These are phyloP conservation scores for Annulohypoxylon stygium DNA, from an alignment of 495 filamentous ascomycete genomes.

Conservation along the genomic window DNA sequence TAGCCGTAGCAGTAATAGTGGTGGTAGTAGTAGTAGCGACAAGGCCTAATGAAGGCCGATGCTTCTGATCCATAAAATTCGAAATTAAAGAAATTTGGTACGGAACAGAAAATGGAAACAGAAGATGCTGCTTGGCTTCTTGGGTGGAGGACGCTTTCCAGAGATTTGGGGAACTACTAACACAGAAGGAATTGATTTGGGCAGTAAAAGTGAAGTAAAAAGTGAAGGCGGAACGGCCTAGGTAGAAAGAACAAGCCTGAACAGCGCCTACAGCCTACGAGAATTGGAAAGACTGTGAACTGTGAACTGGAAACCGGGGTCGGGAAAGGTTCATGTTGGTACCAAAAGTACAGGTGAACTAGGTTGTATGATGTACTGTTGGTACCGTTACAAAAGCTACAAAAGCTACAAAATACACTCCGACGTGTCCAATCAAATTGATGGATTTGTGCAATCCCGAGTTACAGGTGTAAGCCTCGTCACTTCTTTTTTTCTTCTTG, in stretches of 20 bases:
- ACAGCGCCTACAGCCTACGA: not conserved
- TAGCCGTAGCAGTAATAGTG: no score
- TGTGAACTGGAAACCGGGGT: not conserved
- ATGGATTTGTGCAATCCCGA: not conserved
- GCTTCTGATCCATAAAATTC: constrained; percentile 39
- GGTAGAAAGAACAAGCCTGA: constrained; percentile 12
- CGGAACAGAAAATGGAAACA: not conserved
- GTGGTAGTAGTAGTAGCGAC: constrained; percentile 8
- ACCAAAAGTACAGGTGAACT: not conserved
- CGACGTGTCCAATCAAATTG: no score
- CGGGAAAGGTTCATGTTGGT: not conserved
- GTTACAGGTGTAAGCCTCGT: constrained; percentile 31
- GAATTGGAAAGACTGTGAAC: not conserved
- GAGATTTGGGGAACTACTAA: constrained; percentile 14
- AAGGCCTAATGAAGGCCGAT: constrained; percentile 34
- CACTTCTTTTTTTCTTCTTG: not conserved
- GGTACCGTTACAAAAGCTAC: constrained; percentile 1
- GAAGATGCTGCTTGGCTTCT: no score
- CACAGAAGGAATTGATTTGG: constrained; percentile 5
- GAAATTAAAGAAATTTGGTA: constrained; percentile 26
- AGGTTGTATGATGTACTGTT: no score
- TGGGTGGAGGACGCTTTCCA: constrained; percentile 28
- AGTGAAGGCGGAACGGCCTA: not conserved
- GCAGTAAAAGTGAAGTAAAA: constrained; percentile 10
- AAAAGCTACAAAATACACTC: not conserved